Percentiles rank a stretch among this genome's conserved stretches.
Conservation (phyloP, 352 stramenopile species). For the Pythium scleroteichum region DNA sequence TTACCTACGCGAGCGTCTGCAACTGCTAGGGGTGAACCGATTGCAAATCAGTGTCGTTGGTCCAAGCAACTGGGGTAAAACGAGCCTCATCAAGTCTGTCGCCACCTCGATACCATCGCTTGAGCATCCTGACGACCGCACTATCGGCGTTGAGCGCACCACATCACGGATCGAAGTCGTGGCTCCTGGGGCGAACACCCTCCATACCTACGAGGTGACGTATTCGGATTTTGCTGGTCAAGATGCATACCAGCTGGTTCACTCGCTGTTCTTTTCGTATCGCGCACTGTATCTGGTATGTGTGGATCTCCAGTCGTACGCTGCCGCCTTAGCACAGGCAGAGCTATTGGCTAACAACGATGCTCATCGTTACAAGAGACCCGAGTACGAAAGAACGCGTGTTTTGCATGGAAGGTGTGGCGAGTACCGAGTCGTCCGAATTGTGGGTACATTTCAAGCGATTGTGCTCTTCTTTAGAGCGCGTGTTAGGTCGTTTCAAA, state of each 20-base stretch:
- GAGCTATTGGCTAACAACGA: conserved; percentile 3
- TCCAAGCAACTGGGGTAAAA: too few species aligned
- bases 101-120: too few species aligned
- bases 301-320: conserved; percentile 16
- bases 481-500: not conserved
- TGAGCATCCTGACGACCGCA: conserved; percentile 26
- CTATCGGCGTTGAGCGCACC: conserved; percentile 37
- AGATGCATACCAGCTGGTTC: conserved; percentile 13
- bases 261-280: conserved; percentile 20
- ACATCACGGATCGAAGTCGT: not conserved
- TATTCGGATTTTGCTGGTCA: conserved; percentile 25
- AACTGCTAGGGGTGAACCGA: too few species aligned
- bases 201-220: conserved; percentile 11
- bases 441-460: conserved; percentile 9
- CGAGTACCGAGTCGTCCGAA: not conserved
- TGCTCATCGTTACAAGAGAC: conserved; percentile 1
- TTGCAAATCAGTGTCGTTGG: too few species aligned
- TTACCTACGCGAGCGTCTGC: too few species aligned
- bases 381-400: not conserved
- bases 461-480: not conserved
- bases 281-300: conserved; percentile 20
- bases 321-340: not conserved
- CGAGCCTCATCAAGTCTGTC: too few species aligned
- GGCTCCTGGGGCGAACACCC: not conserved
- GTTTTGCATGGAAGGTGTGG: conserved; percentile 5